phyloP scores from a whole-genome alignment of 1,284 basidiomycete genomes.

The Ceratobasidium sp. region DNA sequence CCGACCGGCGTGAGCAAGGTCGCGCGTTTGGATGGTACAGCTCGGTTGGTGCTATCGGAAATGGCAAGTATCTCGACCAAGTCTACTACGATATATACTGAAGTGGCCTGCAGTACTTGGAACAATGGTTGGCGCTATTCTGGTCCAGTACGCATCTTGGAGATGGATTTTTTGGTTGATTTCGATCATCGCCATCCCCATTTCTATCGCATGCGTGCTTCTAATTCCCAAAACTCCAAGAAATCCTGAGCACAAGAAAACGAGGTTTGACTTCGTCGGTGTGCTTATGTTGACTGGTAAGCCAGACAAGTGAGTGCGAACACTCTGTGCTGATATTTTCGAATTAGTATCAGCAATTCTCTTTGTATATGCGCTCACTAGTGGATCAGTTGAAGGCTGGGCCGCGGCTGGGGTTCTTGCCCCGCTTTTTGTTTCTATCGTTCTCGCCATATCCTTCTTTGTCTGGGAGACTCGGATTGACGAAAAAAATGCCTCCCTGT shows the following conservation, averaged over 20 bases:
- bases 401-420: constrained; percentile 48
- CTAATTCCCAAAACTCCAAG: constrained; percentile 54
- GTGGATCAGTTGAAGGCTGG: constrained; percentile 50
- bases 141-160: constrained; percentile 58
- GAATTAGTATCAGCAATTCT: constrained; percentile 49
- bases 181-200: constrained; percentile 56
- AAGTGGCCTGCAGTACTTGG: constrained; percentile 53
- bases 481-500: constrained; percentile 48
- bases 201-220: constrained; percentile 54
- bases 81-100: constrained; percentile 47
- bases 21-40: constrained; percentile 59
- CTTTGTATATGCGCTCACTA: constrained; percentile 52
- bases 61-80: constrained; percentile 42
- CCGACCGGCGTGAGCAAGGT: constrained; percentile 57
- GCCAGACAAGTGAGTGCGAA: constrained; percentile 38
- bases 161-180: constrained; percentile 60
- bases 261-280: constrained; percentile 59
- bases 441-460: constrained; percentile 48
- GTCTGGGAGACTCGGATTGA: constrained; percentile 50
- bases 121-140: constrained; percentile 62
- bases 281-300: constrained; percentile 61
- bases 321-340: constrained; percentile 48
- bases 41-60: constrained; percentile 58
- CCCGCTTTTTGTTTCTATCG: constrained; percentile 50
- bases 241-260: constrained; percentile 33